Percentiles rank a stretch among this genome's conserved stretches.
These are phyloP conservation scores for Tolypocladium amazonense DNA, from an alignment of 2,329 filamentous ascomycete genomes.

Conservation along the genomic window DNA sequence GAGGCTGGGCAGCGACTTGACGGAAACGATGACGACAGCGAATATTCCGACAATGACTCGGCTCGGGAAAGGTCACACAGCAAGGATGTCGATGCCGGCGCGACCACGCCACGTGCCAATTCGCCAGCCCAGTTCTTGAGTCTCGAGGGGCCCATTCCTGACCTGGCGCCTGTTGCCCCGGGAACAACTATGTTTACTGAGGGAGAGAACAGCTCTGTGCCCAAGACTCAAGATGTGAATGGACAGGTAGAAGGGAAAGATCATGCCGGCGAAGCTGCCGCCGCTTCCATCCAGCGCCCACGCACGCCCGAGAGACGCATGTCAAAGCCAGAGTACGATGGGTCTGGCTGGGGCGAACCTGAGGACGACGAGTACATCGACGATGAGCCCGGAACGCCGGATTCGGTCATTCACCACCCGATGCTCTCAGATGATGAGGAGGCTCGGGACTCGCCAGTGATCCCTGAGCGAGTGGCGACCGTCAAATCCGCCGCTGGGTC, in stretches of 20 bases:
- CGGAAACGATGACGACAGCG: slow-evolving; percentile 26
- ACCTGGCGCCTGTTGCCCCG: slow-evolving; percentile 16
- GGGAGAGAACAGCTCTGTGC: neutral
- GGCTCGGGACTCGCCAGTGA: slow-evolving; percentile 43
- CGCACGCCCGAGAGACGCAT: slow-evolving; percentile 37
- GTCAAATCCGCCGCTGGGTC: slow-evolving; percentile 77
- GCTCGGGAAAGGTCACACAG: slow-evolving; percentile 9
- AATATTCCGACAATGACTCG: slow-evolving; percentile 20
- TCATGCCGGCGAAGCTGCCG: slow-evolving; percentile 14
- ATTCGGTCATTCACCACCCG: slow-evolving; percentile 80
- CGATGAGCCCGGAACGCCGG: slow-evolving; percentile 62
- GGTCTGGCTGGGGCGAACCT: slow-evolving; percentile 49
- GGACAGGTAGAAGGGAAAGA: slow-evolving; percentile 14
- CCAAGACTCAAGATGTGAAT: neutral
- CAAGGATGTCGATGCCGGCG: slow-evolving; percentile 30
- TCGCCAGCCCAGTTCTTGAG: slow-evolving; percentile 9
- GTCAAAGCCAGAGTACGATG: slow-evolving; percentile 53
- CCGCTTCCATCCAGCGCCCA: slow-evolving; percentile 28
- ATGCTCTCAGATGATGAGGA: slow-evolving; percentile 38
- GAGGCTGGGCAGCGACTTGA: slow-evolving; percentile 44
- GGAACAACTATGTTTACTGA: slow-evolving; percentile 1
- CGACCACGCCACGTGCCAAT: slow-evolving; percentile 38
- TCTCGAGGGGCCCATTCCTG: slow-evolving; percentile 17
- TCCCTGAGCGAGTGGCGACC: slow-evolving; percentile 77
- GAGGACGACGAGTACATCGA: slow-evolving; percentile 42